Base-by-base conservation (phyloP, 768 basidiomycete species). In the Pleurotus ostreatus region DNA sequence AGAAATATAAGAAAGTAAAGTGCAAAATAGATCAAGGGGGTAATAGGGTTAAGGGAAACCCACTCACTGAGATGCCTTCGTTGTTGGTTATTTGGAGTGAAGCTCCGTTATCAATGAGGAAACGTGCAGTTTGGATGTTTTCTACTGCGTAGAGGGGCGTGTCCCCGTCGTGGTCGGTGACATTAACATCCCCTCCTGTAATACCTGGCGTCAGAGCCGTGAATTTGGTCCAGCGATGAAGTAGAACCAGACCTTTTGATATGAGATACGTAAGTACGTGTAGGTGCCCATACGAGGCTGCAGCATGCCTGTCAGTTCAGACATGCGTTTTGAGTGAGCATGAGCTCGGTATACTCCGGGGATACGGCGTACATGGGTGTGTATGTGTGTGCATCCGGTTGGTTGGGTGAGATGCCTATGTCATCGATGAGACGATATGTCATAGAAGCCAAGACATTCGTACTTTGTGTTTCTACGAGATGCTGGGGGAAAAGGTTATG, bases 101-200 rank as follows among this genome's bases (percentile, higher is more conserved):
- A 4, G 94, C 93, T 15, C 94, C 94, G 59, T 88, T 83, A 55
- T 88, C 78, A 62, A 96, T 74, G 59, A 97, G 83, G 70, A 78
- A 92, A 12, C 75, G 78, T 2, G 94, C 94, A 0, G 88, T 89
- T 57, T 86, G 81, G 41, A 90, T 64, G 66, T 83, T 81, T 71
- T 97, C 94, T 46, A 92, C 92, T 22, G 90, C 90, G 75, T 90
- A 96, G 15, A 97, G 74, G 8, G 94, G 94, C 8, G 94, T 96
- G 68, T 97, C 94, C 7, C 90, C 91, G 65, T 97, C 94, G 52
- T 76, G 77, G 66, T 97, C 94, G 1, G 83, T 80, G 59, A 94
- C 70, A 65, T 97, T 94, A 56, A 94, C 89, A 66, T 95, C 81
- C 49, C 94, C 94, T 13, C 94, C 94, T 86, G 55, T 49, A 4